Evolutionary conservation across 345 rosid genomes (phyloP).

Genomic region (Arabidopsis arenosa): DNA sequence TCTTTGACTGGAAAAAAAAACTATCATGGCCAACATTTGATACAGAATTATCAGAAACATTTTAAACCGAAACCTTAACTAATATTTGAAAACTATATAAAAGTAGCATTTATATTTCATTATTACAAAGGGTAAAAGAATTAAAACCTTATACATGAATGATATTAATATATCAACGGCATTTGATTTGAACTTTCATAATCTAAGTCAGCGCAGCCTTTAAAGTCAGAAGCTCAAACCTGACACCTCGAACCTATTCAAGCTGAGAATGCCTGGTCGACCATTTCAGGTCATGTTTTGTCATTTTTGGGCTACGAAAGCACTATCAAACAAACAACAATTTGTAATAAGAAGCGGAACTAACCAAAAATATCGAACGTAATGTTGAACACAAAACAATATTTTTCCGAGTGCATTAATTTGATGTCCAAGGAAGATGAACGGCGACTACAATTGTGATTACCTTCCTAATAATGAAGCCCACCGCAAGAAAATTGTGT

Average conservation of each 20-base stretch:
- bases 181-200: neutral
- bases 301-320: neutral
- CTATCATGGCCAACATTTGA: neutral
- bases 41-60: neutral
- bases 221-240: neutral
- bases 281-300: neutral
- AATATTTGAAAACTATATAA: neutral
- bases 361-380: neutral
- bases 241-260: neutral
- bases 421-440: neutral
- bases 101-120: neutral
- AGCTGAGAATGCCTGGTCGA: neutral
- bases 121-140: no score
- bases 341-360: neutral
- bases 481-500: neutral
- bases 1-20: neutral
- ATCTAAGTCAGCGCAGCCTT: neutral
- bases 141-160: neutral
- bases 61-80: neutral
- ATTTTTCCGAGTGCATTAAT: neutral
- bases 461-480: neutral
- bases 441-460: neutral
- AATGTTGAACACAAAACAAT: neutral
- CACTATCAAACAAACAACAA: neutral
- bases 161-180: neutral